Evolutionary conservation across 768 basidiomycete genomes (phyloP), one percentile per base, ranked within the genome.

Genomic region (Jaapia argillacea): DNA sequence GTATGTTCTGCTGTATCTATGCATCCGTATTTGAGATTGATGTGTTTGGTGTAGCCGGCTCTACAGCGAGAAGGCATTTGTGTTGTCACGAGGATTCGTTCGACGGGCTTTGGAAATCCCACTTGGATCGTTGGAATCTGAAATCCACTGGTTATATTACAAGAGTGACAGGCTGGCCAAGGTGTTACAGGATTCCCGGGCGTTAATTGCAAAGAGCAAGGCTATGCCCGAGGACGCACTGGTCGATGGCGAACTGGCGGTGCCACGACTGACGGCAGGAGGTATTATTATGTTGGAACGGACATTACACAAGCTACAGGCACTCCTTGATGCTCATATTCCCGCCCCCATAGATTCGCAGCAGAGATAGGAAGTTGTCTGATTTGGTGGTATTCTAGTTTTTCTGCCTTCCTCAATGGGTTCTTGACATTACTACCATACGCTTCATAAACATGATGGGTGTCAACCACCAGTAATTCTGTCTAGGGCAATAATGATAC

Each of bases 21-120:
- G 28, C 28, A 16, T 36, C 21, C 20, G 7, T 6, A 14, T 24
- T 24, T 21, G 18, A 41, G 14, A 35, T 6, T 20, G 10, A 16
- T 10, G 16, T 16, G 16, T 33, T 6, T 3, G 21, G 6, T 42
- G n/a, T 53, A 92, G 90, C 54, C 88, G 91, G 36, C 61, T 94
- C 10, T 94, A 96, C 66, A 92, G 73, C 58, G 92, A 96, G 63
- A 92, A 92, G 59, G 90, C 89, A 4, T 93, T 85, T 52, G 87
- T 93, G 28, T 71, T 94, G 31, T 90, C 91, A 7, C 74, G 91
- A 24, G 86, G 82, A 5, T 96, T 94, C 57, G 79, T 93, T 40
- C 81, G 84, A n/a, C 81, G 86, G 14, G 91, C 91, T 10, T 75
- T 93, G 23, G 85, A 89, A 63, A 67, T 81, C 22, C 87, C 89